A percentile compares a stretch with the other conserved stretches of the same genome.
phyloP scores from a whole-genome alignment of 2,329 filamentous ascomycete species.

The Clathrospora elynae region DNA sequence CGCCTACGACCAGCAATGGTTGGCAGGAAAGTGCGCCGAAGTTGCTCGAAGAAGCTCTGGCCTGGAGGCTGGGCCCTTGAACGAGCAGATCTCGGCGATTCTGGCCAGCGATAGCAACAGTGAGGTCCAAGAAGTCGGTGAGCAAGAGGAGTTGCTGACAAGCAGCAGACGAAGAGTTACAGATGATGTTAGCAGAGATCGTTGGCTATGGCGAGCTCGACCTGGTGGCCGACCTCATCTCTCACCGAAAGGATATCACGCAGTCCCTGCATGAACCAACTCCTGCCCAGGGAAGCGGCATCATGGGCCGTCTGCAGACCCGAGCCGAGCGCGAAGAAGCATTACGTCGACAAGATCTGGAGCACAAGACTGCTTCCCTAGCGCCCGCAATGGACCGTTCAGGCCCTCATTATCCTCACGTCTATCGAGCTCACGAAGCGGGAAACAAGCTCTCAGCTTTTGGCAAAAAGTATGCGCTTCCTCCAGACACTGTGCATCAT shows the following conservation, averaged over 20 bases:
- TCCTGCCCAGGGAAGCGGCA: conserved; percentile 51
- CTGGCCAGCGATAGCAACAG: conserved; percentile 67
- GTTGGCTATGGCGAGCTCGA: conserved; percentile 93
- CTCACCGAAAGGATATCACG: conserved; percentile 70
- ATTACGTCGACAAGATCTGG: conserved; percentile 73
- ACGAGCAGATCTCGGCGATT: conserved; percentile 76
- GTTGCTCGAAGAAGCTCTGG: conserved; percentile 69
- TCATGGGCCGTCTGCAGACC: conserved; percentile 67
- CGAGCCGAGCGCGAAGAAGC: conserved; percentile 78
- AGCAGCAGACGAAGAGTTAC: conserved; percentile 75
- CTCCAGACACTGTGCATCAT: conserved; percentile 71
- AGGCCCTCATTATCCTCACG: conserved; percentile 85
- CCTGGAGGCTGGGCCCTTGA: conserved; percentile 70
- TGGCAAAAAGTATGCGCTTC: conserved; percentile 83
- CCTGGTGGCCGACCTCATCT: conserved; percentile 87
- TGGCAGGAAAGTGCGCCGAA: conserved; percentile 69
- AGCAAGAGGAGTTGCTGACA: conserved; percentile 12
- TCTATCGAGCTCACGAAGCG: conserved; percentile 82
- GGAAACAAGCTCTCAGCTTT: conserved; percentile 82
- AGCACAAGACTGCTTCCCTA: conserved; percentile 79
- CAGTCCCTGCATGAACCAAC: conserved; percentile 34
- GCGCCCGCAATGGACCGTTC: conserved; percentile 71
- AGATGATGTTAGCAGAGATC: conserved; percentile 85
- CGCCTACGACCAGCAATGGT: conserved; percentile 69
- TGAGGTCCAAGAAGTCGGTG: conserved; percentile 12